A percentile compares a stretch with the other conserved stretches of the same genome.
Evolutionary conservation across 768 basidiomycete genomes (phyloP).

Genomic region (Pilatotrama ljubarskyi): DNA sequence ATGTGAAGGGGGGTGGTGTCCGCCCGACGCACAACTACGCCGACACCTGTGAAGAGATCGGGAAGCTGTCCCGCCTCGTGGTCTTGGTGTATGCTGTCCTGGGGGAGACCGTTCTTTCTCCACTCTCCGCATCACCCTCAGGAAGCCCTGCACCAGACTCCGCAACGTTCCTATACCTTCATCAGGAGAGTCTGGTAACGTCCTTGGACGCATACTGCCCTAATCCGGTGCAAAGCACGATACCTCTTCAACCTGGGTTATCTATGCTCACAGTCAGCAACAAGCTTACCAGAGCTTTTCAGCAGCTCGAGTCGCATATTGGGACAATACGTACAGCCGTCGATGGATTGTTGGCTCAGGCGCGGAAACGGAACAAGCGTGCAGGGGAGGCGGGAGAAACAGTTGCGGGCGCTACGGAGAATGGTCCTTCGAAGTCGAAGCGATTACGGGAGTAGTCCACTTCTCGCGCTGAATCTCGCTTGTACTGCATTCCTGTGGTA

Average conservation of each 20-base stretch:
- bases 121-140: neutral
- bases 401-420: too few relatives aligned
- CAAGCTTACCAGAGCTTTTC: too few relatives aligned
- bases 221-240: neutral
- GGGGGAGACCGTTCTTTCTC: neutral
- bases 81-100: neutral
- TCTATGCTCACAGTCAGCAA: too few relatives aligned
- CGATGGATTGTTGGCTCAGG: too few relatives aligned
- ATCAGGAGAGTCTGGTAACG: neutral
- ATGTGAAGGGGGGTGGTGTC: neutral
- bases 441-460: too few relatives aligned
- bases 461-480: too few relatives aligned
- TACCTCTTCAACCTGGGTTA: neutral
- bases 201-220: neutral
- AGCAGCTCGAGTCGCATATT: too few relatives aligned
- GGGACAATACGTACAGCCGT: too few relatives aligned
- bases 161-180: neutral
- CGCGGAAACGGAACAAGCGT: too few relatives aligned
- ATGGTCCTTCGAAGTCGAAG: too few relatives aligned
- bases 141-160: neutral
- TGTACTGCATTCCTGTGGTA: too few relatives aligned
- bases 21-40: neutral
- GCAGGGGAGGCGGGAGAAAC: too few relatives aligned
- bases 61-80: neutral
- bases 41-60: neutral